Evolutionary conservation across 768 basidiomycete genomes (phyloP).

Genomic region (Suillus decipiens): DNA sequence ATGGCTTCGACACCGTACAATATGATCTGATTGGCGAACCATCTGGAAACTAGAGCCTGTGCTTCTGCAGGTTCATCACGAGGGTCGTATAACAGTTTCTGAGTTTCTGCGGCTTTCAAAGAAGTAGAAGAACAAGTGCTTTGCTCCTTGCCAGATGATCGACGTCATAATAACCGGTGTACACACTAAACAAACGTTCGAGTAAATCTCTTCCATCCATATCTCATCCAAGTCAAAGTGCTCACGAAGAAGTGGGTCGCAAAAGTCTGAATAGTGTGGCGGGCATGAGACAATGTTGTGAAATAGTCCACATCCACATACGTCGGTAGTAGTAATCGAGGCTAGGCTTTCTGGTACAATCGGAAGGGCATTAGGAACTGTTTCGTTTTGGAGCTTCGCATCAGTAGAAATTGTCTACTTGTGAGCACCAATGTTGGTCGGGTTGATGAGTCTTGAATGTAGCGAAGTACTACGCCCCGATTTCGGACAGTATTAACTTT

Average conservation of each 20-base stretch:
- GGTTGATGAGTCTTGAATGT: neutral
- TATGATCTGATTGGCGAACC: too few relatives aligned
- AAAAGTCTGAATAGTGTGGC: too few relatives aligned
- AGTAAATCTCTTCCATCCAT: neutral
- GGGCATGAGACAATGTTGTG: too few relatives aligned
- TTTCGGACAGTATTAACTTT: neutral
- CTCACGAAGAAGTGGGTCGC: too few relatives aligned
- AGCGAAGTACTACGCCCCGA: neutral
- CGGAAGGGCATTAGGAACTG: neutral
- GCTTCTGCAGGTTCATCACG: too few relatives aligned
- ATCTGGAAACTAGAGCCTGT: too few relatives aligned
- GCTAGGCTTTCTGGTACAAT: too few relatives aligned
- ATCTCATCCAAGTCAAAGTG: too few relatives aligned
- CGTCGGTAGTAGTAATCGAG: too few relatives aligned
- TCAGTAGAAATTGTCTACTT: neutral
- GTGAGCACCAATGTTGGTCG: neutral
- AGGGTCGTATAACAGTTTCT: constrained; percentile 21
- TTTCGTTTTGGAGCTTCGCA: neutral
- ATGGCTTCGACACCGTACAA: too few relatives aligned
- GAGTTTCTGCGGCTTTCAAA: constrained; percentile 56
- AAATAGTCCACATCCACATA: too few relatives aligned
- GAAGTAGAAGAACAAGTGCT: constrained; percentile 60
- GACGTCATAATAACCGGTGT: constrained; percentile 49
- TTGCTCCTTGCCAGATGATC: constrained; percentile 52
- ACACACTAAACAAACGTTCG: constrained; percentile 33